These are phyloP conservation scores for Citrus reticulata DNA, from an alignment of 345 rosid species.

Conservation along the genomic window DNA sequence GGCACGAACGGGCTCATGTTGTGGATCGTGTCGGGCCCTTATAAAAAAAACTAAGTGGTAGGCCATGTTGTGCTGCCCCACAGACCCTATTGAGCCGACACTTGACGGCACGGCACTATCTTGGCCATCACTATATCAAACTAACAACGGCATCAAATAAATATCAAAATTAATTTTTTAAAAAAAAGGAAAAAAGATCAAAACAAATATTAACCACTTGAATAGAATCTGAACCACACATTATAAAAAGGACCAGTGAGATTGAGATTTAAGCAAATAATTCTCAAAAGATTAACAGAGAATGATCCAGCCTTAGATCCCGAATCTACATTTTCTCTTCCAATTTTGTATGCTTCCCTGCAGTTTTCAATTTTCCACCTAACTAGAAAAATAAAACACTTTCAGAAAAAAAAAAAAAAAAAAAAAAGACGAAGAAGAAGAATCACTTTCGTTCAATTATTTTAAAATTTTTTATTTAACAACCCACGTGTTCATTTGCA, in stretches of 20 bases:
- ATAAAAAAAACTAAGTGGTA: too few species aligned
- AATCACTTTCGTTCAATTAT: neutral
- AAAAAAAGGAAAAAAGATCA: too few species aligned
- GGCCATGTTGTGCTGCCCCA: too few species aligned
- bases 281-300: neutral
- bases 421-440: neutral
- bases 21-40: accelerated
- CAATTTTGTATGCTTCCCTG: neutral
- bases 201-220: neutral
- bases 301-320: neutral
- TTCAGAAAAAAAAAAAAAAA: neutral
- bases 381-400: neutral
- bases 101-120: too few species aligned
- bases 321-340: neutral
- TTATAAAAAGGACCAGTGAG: neutral
- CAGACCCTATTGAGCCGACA: too few species aligned
- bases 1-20: accelerated
- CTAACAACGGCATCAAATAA: too few species aligned
- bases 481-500: neutral
- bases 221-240: neutral
- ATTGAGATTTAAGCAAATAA: neutral
- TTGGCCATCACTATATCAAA: too few species aligned
- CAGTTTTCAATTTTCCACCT: neutral
- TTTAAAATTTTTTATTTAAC: neutral
- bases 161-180: too few species aligned